A percentile compares a stretch with the other conserved stretches of the same genome.
Evolutionary conservation across 176 grass and related monocot species (phyloP).

Genomic region (Bothriochloa decipiens): DNA sequence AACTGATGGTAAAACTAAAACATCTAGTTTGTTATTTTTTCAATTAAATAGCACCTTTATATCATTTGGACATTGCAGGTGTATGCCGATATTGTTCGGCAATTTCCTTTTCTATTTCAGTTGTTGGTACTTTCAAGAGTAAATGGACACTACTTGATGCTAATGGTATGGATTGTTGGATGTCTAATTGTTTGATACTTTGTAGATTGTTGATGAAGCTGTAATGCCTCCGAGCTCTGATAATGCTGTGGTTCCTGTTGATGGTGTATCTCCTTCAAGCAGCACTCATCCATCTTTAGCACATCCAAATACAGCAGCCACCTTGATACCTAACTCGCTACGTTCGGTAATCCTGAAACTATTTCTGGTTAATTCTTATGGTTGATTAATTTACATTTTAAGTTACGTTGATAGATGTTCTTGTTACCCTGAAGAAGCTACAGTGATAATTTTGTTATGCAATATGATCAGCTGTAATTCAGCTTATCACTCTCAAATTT

Average conservation of each 20-base stretch:
- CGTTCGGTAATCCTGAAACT: slow-evolving; percentile 69
- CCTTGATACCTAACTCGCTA: slow-evolving; percentile 81
- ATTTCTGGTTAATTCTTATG: slow-evolving; percentile 11
- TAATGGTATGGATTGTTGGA: slow-evolving; percentile 21
- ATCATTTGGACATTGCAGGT: slow-evolving; percentile 1
- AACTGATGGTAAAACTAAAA: neutral
- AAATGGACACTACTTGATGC: neutral
- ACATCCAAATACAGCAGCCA: slow-evolving; percentile 59
- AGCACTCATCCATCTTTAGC: slow-evolving; percentile 46
- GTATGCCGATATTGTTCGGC: neutral
- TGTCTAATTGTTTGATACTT: slow-evolving; percentile 37
- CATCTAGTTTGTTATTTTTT: neutral
- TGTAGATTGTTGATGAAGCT: slow-evolving; percentile 63
- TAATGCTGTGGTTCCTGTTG: slow-evolving; percentile 67
- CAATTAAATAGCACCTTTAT: slow-evolving; percentile 16
- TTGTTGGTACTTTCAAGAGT: slow-evolving; percentile 16
- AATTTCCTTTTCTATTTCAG: neutral
- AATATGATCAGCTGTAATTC: neutral
- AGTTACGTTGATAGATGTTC: neutral
- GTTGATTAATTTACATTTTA: slow-evolving; percentile 28
- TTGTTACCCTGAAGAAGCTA: neutral
- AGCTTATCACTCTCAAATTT: neutral
- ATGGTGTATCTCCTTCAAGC: slow-evolving; percentile 53
- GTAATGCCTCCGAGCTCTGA: slow-evolving; percentile 48
- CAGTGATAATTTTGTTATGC: neutral